Evolutionary conservation across 768 basidiomycete genomes (phyloP), one percentile per base, ranked within the genome.

Genomic region (Ramaria rubella): DNA sequence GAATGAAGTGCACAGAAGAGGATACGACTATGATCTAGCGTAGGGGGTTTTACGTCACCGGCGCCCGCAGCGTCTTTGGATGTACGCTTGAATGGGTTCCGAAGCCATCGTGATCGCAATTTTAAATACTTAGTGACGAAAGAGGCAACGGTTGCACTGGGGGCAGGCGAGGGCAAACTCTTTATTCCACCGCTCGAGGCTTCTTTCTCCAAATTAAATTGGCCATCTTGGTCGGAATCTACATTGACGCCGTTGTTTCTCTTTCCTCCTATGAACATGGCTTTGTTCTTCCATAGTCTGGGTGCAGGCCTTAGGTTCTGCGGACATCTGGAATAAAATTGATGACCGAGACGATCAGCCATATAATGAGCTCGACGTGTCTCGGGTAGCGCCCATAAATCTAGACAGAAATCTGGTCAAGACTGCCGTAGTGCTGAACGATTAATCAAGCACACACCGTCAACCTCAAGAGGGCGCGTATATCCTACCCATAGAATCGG

Each of bases 401-500:
- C 82, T 83, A 50, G 21, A 38, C n/a, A 26, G 29, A 21, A 52
- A 34, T n/a, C n/a, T n/a, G 48, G 34, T 2, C 36, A 36, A 4
- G 42, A 30, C 42, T 12, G 27, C 17, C 2, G 3, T 14, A 4
- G 17, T 58, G 2, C 19, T 52, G 52, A 23, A 24, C 19, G 30
- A 19, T 8, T 29, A 8, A 24, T 1, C 11, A 9, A 34, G 17
- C 33, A 50, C 57, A 6, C 34, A 80, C 83, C 83, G 45, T 83
- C 81, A 63, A 76, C 73, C 68, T 81, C 71, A 9, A 83, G 61
- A 0, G 82, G 82, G 49, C 82, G 71, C 11, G 80, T 77, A 62
- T 77, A 85, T 1, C 82, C 82, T 15, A 83, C 81, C 29, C 70
- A 68, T 4, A 84, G 70, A 58, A 85, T 75, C 1, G 81, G 73